Percentiles rank a stretch among this genome's conserved stretches.
These are phyloP conservation scores for Xerocomus cyaneibrunnescens DNA, from an alignment of 1,284 basidiomycete species.

Conservation along the genomic window DNA sequence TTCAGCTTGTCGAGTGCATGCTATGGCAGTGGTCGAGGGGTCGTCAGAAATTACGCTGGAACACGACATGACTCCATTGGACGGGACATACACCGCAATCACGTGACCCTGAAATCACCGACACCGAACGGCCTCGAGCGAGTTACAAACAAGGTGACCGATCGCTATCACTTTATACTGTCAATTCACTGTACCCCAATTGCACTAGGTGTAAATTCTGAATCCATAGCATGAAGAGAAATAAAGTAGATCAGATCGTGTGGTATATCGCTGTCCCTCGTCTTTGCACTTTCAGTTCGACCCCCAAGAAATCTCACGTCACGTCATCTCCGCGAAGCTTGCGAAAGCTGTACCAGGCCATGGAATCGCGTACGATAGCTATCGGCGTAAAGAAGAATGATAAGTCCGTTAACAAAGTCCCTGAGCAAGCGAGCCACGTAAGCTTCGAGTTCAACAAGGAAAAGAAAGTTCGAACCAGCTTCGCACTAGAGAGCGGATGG, in stretches of 20 bases:
- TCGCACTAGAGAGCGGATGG: conserved; percentile 73
- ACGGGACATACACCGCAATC: conserved; percentile 3
- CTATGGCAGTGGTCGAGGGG: conserved; percentile 6
- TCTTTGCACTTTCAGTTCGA: background rate
- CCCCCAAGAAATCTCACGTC: background rate
- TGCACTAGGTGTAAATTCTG: background rate
- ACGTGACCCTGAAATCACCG: too few relatives aligned
- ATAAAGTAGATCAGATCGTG: conserved; percentile 16
- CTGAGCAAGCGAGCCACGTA: conserved; percentile 41
- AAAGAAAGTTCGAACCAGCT: conserved; percentile 68
- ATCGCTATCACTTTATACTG: too few relatives aligned
- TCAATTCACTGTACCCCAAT: too few relatives aligned
- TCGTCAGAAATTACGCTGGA: background rate
- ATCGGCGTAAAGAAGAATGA: conserved; percentile 74
- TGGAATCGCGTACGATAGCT: conserved; percentile 61
- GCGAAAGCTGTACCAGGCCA: conserved; percentile 45
- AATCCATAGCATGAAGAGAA: conserved; percentile 14
- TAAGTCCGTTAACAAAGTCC: conserved; percentile 75
- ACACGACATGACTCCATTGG: background rate
- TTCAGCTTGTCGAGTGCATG: conserved; percentile 19
- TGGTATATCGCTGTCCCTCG: conserved; percentile 19
- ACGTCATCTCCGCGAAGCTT: conserved; percentile 30
- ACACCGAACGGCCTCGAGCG: too few relatives aligned
- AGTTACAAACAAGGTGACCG: too few relatives aligned
- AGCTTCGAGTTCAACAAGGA: conserved; percentile 1